Conservation (phyloP, 805 yeast genomes). For the Candida hispaniensis region DNA sequence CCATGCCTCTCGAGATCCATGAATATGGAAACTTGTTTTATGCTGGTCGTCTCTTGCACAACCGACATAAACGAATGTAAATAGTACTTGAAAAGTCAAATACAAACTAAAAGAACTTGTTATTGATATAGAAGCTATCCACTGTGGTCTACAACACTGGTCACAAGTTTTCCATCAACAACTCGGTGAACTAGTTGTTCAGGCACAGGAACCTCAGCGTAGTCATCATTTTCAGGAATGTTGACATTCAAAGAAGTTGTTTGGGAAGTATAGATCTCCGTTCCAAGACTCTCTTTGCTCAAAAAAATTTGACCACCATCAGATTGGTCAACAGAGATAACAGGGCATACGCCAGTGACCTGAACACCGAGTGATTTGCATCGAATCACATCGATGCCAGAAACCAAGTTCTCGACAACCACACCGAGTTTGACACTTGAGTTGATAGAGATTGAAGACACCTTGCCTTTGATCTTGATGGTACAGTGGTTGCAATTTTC, state of each 20-base stretch:
- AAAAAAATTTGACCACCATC: conserved; percentile 78
- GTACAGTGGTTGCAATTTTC: conserved; percentile 69
- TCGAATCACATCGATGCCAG: conserved; percentile 83
- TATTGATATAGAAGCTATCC: conserved; percentile 12
- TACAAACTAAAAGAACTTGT: conserved; percentile 1
- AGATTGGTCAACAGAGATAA: conserved; percentile 77
- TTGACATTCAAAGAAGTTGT: conserved; percentile 80
- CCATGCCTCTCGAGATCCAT: conserved; percentile 70
- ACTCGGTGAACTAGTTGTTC: conserved; percentile 81
- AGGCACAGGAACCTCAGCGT: conserved; percentile 73
- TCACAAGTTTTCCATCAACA: conserved; percentile 46
- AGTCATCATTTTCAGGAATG: conserved; percentile 60
- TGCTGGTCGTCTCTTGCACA: conserved; percentile 17
- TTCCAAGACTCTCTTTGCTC: conserved; percentile 55
- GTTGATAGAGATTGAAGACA: conserved; percentile 73
- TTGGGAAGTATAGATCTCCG: conserved; percentile 74
- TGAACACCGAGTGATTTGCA: conserved; percentile 74
- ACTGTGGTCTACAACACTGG: conserved; percentile 70
- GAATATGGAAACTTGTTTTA: conserved; percentile 95
- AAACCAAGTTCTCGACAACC: conserved; percentile 71
- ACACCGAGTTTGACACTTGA: conserved; percentile 64
- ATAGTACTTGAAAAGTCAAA: background rate
- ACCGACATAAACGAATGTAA: background rate
- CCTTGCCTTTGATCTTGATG: conserved; percentile 80
- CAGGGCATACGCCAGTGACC: conserved; percentile 69